Base-by-base conservation (phyloP, 441 rosid species). In the Rhodomyrtus psidioides region DNA sequence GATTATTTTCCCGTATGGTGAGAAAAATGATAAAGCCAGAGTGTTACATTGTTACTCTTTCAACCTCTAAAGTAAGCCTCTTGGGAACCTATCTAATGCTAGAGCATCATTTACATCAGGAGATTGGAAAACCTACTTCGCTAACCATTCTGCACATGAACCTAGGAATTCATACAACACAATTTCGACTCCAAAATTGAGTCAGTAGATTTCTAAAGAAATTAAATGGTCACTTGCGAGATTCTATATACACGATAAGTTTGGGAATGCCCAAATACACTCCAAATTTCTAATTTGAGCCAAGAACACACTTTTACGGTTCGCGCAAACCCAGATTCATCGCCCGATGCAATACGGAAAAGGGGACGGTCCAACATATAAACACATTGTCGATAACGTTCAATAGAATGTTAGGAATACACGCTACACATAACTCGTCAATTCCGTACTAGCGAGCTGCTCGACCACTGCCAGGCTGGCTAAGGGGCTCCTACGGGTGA, bases 231-330 rank as follows among this genome's bases (percentile, higher is more conserved):
- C 17, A 6, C 21, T 6, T 16, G 21, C 55, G 6, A 53, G 55
- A 53, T 17, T 5, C 55, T 14, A 53, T 17, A 1, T 53, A 6
- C 55, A 15, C 19, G 15, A 53, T 15, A 53, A 53, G 19, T 14
- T 53, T 14, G 15, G 19, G 55, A 53, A 53, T 53, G 17, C 55
- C 19, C 19, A 15, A 14, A 14, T 8, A 59, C 6, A 15, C 28
- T 9, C 7, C 19, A 1, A 59, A n/a, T 4, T 26, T 12, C 12
- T 12, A 16, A 2, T 57, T 26, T 13, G 4, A 13, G 30, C 8
- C 1, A 27, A 27, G 34, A 59, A 0, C 1, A 59, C 1, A 7
- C 1, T 27, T 8, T 1, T 14, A 2, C 9, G 1, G 16, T 14
- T 59, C 27, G 26, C 9, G 6, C 9, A 0, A 27, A n/a, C 2